Evolutionary conservation across 2,329 filamentous ascomycete species (phyloP).

Genomic region (Phoma herbarum): DNA sequence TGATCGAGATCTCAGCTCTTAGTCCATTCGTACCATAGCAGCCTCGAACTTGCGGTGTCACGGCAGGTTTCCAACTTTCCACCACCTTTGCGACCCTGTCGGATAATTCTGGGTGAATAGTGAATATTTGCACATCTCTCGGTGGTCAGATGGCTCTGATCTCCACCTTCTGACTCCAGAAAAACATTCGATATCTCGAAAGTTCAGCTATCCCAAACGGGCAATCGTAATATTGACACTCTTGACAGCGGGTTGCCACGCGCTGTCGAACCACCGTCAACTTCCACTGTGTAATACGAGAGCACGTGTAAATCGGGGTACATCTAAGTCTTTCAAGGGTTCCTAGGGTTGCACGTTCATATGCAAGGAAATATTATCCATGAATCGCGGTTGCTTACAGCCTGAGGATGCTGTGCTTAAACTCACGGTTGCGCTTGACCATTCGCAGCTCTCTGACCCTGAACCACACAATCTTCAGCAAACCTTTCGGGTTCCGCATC

Average conservation of each 20-base stretch:
- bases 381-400: not conserved
- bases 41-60: slow-evolving; percentile 15
- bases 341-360: slow-evolving; percentile 9
- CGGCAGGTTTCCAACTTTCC: slow-evolving; percentile 12
- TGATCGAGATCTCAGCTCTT: slow-evolving; percentile 15
- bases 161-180: slow-evolving; percentile 6
- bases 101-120: slow-evolving; percentile 1
- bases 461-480: not conserved
- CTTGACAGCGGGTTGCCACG: slow-evolving; percentile 25
- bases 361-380: slow-evolving; percentile 9
- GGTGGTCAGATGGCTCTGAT: not conserved
- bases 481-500: not conserved
- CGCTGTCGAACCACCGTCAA: slow-evolving; percentile 18
- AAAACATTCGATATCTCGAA: slow-evolving; percentile 6
- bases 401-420: not conserved
- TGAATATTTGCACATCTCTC: slow-evolving; percentile 1
- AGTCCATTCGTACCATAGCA: slow-evolving; percentile 1
- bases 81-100: slow-evolving; percentile 7
- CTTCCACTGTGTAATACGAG: slow-evolving; percentile 1
- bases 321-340: not conserved
- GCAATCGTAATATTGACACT: slow-evolving; percentile 8
- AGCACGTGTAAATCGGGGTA: slow-evolving; percentile 11
- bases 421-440: too few species aligned
- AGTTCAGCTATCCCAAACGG: slow-evolving; percentile 10
- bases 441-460: too few species aligned